These are phyloP conservation scores for Nannochloris sp. DNA, from an alignment of 139 green algal species.

Conservation along the genomic window DNA sequence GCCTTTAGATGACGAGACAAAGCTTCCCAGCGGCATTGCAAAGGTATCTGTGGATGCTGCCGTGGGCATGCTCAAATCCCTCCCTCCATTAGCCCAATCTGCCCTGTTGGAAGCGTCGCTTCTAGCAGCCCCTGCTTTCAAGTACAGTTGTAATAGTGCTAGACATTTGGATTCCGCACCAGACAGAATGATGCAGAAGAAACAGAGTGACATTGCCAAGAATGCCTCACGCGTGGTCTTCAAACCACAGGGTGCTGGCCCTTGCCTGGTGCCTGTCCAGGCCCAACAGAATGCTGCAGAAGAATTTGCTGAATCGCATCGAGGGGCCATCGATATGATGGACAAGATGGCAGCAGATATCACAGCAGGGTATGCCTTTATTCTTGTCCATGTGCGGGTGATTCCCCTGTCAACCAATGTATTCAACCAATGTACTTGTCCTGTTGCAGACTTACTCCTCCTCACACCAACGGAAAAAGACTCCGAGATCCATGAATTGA, in stretches of 20 bases:
- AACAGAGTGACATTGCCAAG: background rate
- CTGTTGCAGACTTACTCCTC: no score
- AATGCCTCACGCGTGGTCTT: no score
- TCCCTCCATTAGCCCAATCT: constrained; percentile 5
- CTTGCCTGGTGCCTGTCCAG: background rate
- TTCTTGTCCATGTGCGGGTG: background rate
- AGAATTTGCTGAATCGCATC: background rate
- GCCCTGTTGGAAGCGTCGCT: constrained; percentile 6
- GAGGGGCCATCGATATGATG: background rate
- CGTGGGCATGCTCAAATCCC: background rate
- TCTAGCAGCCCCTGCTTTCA: constrained; percentile 9
- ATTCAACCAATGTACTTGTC: no score
- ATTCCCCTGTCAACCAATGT: background rate
- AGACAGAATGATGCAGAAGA: background rate
- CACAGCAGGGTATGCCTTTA: background rate
- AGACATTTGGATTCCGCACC: background rate
- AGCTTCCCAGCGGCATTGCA: background rate
- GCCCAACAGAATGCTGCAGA: background rate
- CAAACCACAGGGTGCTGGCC: no score
- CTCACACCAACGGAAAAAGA: background rate
- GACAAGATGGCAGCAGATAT: constrained; percentile 3
- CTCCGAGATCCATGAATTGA: background rate
- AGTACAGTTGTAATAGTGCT: background rate
- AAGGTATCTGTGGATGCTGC: constrained; percentile 4
- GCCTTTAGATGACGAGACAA: background rate